Evolutionary conservation across 257 asterid genomes (phyloP).

Genomic region (Catharanthus roseus): DNA sequence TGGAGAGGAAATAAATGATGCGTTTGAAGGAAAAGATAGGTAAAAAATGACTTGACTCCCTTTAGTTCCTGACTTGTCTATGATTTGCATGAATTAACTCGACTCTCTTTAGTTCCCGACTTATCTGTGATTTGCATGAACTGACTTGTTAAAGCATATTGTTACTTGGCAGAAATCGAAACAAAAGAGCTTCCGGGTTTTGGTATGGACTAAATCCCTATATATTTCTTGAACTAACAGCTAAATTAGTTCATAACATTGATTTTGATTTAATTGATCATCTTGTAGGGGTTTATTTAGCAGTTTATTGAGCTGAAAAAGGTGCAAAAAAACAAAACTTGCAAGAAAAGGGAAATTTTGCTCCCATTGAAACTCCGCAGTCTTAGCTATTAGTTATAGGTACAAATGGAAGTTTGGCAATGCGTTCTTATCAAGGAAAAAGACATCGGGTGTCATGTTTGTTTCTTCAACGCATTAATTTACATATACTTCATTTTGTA

Average conservation of each 20-base stretch:
- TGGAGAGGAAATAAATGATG: conserved; percentile 74
- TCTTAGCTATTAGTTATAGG: background rate
- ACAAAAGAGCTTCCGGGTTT: conserved; percentile 54
- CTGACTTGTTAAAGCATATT: conserved; percentile 14
- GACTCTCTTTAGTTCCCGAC: too few species aligned
- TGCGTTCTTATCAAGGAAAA: background rate
- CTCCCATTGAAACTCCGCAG: background rate
- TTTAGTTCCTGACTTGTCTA: background rate
- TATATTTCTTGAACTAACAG: conserved; percentile 13
- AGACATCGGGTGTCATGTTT: background rate
- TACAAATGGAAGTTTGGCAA: background rate
- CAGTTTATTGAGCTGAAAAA: conserved; percentile 35
- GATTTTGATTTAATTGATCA: conserved; percentile 11
- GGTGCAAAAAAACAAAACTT: background rate
- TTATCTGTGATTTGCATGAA: conserved; percentile 1
- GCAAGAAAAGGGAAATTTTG: background rate
- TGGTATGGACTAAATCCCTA: conserved; percentile 63
- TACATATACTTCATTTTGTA: background rate
- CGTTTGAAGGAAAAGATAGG: conserved; percentile 84
- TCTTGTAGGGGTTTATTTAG: conserved; percentile 68
- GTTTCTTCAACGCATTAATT: too few species aligned
- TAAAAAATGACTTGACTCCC: conserved; percentile 15
- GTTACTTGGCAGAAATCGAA: conserved; percentile 46
- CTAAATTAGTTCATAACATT: conserved; percentile 8
- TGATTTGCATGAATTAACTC: too few species aligned